Percentiles rank a stretch among this genome's conserved stretches.
Conservation (phyloP, 1,139 yeast genomes). For the Geotrichum carabidarum region DNA sequence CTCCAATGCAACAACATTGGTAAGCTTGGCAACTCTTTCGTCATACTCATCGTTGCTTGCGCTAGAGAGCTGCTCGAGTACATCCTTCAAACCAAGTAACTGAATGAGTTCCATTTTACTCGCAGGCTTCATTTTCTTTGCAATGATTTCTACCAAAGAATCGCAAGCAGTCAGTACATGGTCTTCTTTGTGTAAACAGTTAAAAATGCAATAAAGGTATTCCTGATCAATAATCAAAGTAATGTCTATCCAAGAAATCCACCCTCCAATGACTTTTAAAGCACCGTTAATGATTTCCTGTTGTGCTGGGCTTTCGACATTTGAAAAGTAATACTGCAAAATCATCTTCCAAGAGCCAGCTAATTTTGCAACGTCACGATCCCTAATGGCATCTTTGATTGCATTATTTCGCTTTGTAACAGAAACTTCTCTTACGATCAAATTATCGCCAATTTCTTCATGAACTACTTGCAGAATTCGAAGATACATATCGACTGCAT, state of each 20-base stretch:
- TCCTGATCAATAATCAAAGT: constrained; percentile 65
- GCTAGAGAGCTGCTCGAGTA: constrained; percentile 41
- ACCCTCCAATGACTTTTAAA: constrained; percentile 69
- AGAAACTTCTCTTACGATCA: constrained; percentile 60
- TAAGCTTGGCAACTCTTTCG: constrained; percentile 69
- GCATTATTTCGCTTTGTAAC: constrained; percentile 60
- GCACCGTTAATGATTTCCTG: constrained; percentile 53
- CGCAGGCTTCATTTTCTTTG: constrained; percentile 88
- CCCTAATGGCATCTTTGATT: constrained; percentile 77
- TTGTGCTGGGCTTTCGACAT: constrained; percentile 16
- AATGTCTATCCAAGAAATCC: constrained; percentile 94
- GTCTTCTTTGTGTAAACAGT: constrained; percentile 45
- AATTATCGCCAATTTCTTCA: constrained; percentile 87
- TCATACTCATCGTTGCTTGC: constrained; percentile 59
- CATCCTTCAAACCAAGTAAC: constrained; percentile 58
- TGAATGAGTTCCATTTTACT: constrained; percentile 74
- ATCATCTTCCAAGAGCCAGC: constrained; percentile 66
- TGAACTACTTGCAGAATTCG: constrained; percentile 73
- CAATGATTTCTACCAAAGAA: constrained; percentile 72
- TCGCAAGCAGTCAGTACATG: constrained; percentile 57
- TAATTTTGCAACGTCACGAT: constrained; percentile 64
- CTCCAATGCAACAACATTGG: constrained; percentile 73
- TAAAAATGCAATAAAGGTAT: constrained; percentile 58
- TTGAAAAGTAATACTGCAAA: constrained; percentile 39
- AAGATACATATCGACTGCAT: constrained; percentile 72